A percentile compares a stretch with the other conserved stretches of the same genome.
These are phyloP conservation scores for Luffa acutangula DNA, from an alignment of 306 rosid genomes.

Conservation along the genomic window DNA sequence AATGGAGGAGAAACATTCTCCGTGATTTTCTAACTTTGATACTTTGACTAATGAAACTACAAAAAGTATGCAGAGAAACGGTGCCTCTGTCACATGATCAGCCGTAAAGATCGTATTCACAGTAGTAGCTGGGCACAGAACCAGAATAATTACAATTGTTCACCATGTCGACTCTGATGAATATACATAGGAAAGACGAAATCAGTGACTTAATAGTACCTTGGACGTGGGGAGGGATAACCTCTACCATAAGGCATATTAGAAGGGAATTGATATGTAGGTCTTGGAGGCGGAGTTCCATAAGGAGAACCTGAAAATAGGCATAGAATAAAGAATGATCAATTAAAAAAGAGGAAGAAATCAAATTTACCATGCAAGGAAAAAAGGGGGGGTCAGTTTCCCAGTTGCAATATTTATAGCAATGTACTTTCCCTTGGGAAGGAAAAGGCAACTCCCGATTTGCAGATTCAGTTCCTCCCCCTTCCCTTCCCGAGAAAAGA, in stretches of 20 bases:
- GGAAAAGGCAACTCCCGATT: neutral
- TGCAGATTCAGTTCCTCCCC: neutral
- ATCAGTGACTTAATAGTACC: slow-evolving; percentile 13
- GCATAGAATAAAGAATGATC: neutral
- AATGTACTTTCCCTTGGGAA: neutral
- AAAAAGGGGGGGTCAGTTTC: neutral
- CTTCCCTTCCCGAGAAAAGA: neutral
- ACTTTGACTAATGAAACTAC: neutral
- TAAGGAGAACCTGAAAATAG: slow-evolving; percentile 26
- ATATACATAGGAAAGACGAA: neutral
- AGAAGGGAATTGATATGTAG: slow-evolving; percentile 15
- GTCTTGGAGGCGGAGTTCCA: slow-evolving; percentile 20
- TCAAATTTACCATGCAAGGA: neutral
- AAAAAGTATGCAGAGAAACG: neutral
- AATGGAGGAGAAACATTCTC: neutral
- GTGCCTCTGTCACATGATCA: neutral
- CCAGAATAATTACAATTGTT: neutral
- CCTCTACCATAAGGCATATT: slow-evolving; percentile 15
- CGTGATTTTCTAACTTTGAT: neutral
- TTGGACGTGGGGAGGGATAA: slow-evolving; percentile 15
- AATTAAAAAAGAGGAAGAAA: neutral
- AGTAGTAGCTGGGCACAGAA: neutral
- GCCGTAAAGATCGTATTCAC: neutral
- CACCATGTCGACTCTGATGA: neutral
- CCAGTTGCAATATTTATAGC: neutral